These are phyloP conservation scores for Raphidocelis subcapitata DNA, from an alignment of 139 green algal species.

Conservation along the genomic window DNA sequence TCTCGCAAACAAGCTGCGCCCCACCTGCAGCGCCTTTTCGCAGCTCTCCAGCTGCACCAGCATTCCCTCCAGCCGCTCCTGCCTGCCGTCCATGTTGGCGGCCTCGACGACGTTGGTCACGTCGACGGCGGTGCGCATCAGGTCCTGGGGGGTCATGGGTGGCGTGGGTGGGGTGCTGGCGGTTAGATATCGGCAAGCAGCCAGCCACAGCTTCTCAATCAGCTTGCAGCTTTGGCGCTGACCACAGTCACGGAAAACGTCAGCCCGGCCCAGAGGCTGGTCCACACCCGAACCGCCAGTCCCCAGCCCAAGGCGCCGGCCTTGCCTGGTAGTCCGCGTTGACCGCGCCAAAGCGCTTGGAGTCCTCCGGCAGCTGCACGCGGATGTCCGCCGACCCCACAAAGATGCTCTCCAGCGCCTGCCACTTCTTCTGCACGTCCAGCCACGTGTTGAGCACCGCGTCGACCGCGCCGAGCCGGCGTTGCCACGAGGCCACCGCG, in stretches of 20 bases:
- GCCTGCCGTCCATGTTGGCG: conserved; percentile 83
- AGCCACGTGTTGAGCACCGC: conserved; percentile 74
- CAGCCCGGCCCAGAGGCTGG: too few relatives aligned
- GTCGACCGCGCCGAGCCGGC: conserved; percentile 84
- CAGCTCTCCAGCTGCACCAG: conserved; percentile 86
- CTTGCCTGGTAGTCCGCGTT: conserved; percentile 81
- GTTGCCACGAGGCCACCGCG: conserved; percentile 83
- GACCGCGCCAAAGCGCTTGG: conserved; percentile 78
- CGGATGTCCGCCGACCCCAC: conserved; percentile 85
- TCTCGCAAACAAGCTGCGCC: too few relatives aligned
- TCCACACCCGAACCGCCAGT: too few relatives aligned
- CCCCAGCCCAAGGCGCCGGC: not conserved
- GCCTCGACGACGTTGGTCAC: conserved; percentile 85
- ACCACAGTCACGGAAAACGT: too few relatives aligned
- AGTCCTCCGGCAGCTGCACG: conserved; percentile 90
- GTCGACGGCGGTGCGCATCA: conserved; percentile 76
- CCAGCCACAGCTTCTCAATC: not conserved
- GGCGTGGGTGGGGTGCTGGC: not conserved
- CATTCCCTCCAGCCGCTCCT: conserved; percentile 88
- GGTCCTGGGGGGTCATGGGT: conserved; percentile 46
- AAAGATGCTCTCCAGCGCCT: conserved; percentile 90
- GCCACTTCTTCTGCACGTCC: conserved; percentile 93
- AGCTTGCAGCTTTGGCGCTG: too few relatives aligned
- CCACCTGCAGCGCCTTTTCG: conserved; percentile 88
- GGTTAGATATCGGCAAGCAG: not conserved